phyloP scores from a whole-genome alignment of 2,329 filamentous ascomycete species.

The Sporothrix inflata region DNA sequence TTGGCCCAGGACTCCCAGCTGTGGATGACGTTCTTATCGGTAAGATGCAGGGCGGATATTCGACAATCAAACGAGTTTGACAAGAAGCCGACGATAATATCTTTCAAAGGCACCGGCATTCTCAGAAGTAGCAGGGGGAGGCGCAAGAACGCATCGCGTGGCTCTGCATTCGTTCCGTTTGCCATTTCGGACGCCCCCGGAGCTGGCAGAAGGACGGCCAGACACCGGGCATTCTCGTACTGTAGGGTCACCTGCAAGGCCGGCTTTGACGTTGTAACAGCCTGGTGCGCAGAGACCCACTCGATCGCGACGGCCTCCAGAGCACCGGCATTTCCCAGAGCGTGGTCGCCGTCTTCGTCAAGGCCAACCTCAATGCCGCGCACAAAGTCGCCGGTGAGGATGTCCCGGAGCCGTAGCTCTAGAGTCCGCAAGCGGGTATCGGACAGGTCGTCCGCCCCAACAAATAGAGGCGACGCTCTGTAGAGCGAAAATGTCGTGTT shows the following conservation, averaged over 20 bases:
- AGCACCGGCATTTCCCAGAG: slow-evolving; percentile 47
- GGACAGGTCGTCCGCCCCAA: slow-evolving; percentile 48
- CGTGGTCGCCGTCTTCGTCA: slow-evolving; percentile 42
- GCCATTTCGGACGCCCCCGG: slow-evolving; percentile 27
- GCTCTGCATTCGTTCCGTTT: background rate
- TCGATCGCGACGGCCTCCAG: slow-evolving; percentile 53
- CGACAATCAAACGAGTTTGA: slow-evolving; percentile 60
- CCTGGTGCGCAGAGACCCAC: slow-evolving; percentile 46
- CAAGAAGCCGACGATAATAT: slow-evolving; percentile 55
- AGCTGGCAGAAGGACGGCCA: slow-evolving; percentile 54
- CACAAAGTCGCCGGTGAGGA: slow-evolving; percentile 62
- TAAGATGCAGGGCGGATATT: slow-evolving; percentile 53
- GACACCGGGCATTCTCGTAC: slow-evolving; percentile 58
- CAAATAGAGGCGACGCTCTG: slow-evolving; percentile 57
- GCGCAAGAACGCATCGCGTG: slow-evolving; percentile 45
- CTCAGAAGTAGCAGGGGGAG: slow-evolving; percentile 58
- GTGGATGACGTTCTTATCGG: slow-evolving; percentile 53
- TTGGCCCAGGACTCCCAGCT: slow-evolving; percentile 58
- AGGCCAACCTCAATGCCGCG: slow-evolving; percentile 60
- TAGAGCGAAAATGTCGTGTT: slow-evolving; percentile 63
- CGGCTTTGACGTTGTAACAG: slow-evolving; percentile 36
- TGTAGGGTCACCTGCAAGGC: slow-evolving; percentile 52
- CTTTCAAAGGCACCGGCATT: slow-evolving; percentile 58
- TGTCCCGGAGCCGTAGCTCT: slow-evolving; percentile 55
- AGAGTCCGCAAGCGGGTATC: slow-evolving; percentile 47